Evolutionary conservation across 2,329 filamentous ascomycete genomes (phyloP).

Genomic region (Xylariales sp.): DNA sequence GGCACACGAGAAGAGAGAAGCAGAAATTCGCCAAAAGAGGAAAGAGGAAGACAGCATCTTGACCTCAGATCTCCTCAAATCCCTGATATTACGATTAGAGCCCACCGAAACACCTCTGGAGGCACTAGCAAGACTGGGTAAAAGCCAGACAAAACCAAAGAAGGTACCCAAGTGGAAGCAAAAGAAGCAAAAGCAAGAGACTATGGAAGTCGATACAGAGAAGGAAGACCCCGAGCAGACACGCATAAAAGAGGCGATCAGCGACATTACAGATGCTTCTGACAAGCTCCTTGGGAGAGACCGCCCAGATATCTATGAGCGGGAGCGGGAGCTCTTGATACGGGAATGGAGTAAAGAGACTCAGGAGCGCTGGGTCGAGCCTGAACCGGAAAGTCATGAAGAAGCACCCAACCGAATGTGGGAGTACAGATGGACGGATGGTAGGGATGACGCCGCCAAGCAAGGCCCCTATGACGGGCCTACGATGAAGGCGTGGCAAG

Average conservation of each 20-base stretch:
- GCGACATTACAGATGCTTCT: constrained; percentile 82
- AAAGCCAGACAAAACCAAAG: constrained; percentile 55
- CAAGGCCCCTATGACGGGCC: constrained; percentile 84
- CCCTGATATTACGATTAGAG: constrained; percentile 70
- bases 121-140: constrained; percentile 76
- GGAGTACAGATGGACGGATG: constrained; percentile 93
- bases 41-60: constrained; percentile 71
- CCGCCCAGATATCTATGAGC: constrained; percentile 86
- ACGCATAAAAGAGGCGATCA: constrained; percentile 68
- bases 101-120: constrained; percentile 83
- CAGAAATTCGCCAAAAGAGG: constrained; percentile 66
- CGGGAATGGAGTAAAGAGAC: constrained; percentile 81
- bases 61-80: constrained; percentile 67
- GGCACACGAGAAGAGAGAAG: constrained; percentile 80
- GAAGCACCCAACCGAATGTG: constrained; percentile 49
- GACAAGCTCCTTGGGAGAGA: constrained; percentile 81
- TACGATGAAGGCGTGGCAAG: constrained; percentile 88
- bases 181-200: constrained; percentile 60
- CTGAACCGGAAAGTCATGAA: constrained; percentile 21
- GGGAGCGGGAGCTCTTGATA: constrained; percentile 77
- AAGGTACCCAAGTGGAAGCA: constrained; percentile 64
- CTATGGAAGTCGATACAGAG: constrained; percentile 67
- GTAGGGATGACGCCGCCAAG: constrained; percentile 69
- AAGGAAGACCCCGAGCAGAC: constrained; percentile 62
- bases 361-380: constrained; percentile 74